Base-by-base conservation (phyloP, 495 filamentous ascomycete species). In the Hamigera avellanea region DNA sequence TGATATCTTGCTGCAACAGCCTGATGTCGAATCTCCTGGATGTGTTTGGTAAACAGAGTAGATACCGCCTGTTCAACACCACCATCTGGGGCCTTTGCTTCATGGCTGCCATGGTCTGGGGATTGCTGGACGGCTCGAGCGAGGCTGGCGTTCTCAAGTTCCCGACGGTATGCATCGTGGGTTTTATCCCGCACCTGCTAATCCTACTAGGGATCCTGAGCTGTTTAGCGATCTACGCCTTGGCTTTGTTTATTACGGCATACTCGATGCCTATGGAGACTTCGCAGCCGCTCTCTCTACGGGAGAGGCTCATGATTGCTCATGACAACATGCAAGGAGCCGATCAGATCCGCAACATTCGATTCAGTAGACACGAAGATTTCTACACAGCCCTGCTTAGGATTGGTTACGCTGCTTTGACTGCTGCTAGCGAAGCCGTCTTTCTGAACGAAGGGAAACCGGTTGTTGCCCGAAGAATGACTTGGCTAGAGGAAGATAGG, bases 281-380 rank as follows among this genome's bases (percentile, higher is more conserved):
- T 39, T 43, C 46, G 21, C 43, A 45, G 32, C 36, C 48, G 21
- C 35, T 57, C 14, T 62, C 71, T 1, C 52, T 80, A 26, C 50
- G 61, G 19, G 64, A 76, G 32, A 68, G 82, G 34, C 61, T 91
- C 14, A 43, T 45, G 8, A 53, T 70, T 34, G 88, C 83, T 2
- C 84, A 86, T 46, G 72, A 78, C 19, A 96, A 95, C 43, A 81
- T 98, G 70, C 89, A 94, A 50, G 89, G 88, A 1, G 85, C 89
- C 40, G 74, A 83, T 1, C 86, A 88, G 14, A 67, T 96, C 8
- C 78, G 81, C 2, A 78, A 76, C 18, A 73, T 94, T 26, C 75
- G 76, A 6, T 69, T 98, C 30, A 81, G 77, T 13, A 75, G 79
- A 69, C 73, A 81, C 33, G 89, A 95, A 60, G 93, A 98, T 48